phyloP scores from a whole-genome alignment of 2,329 filamentous ascomycete species.

The Microcyclosporella mali region DNA sequence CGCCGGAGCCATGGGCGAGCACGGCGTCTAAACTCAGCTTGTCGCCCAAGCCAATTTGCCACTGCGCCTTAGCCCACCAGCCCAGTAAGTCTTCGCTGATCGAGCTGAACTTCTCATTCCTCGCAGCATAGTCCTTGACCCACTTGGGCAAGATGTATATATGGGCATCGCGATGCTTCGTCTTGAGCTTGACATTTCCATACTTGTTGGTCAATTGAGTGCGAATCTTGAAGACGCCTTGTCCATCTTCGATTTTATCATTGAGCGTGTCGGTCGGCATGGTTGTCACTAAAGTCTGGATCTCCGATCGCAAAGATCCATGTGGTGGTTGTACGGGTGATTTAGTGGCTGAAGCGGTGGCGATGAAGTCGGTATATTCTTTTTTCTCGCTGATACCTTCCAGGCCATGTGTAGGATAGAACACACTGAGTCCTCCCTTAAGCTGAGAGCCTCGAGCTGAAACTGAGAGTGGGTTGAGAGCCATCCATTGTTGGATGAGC shows the following conservation, averaged over 20 bases:
- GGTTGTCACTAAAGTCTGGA: slow-evolving; percentile 76
- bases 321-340: slow-evolving; percentile 54
- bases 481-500: slow-evolving; percentile 87
- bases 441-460: slow-evolving; percentile 53
- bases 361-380: slow-evolving; percentile 89
- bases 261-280: slow-evolving; percentile 86
- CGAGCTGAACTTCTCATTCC: slow-evolving; percentile 76
- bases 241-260: slow-evolving; percentile 70
- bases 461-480: slow-evolving; percentile 49
- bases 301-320: slow-evolving; percentile 58
- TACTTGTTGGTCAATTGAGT: slow-evolving; percentile 64
- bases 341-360: slow-evolving; percentile 61
- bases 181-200: slow-evolving; percentile 71
- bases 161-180: slow-evolving; percentile 81
- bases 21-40: slow-evolving; percentile 70
- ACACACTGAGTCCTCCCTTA: slow-evolving; percentile 79
- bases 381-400: slow-evolving; percentile 69
- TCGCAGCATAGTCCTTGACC: slow-evolving; percentile 75
- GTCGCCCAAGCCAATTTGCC: slow-evolving; percentile 73
- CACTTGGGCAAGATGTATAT: slow-evolving; percentile 92
- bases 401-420: slow-evolving; percentile 74
- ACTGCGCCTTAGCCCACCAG: slow-evolving; percentile 92
- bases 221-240: slow-evolving; percentile 65
- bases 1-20: slow-evolving; percentile 42
- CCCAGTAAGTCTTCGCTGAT: slow-evolving; percentile 87